Base-by-base conservation (phyloP, 202 grass and related monocot genomes). In the Musa balbisiana region DNA sequence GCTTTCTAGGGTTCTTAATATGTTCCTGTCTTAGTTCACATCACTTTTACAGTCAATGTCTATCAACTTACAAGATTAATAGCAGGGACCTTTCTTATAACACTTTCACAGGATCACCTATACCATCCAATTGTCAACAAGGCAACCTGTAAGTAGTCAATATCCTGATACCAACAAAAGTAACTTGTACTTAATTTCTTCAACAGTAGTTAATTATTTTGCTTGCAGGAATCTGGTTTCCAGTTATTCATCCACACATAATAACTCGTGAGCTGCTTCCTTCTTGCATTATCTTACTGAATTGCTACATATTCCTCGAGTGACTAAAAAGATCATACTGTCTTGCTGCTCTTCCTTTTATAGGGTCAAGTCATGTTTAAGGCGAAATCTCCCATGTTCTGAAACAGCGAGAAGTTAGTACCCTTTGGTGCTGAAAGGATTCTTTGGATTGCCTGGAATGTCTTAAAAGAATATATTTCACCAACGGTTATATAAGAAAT, bases 51-150 rank as follows among this genome's bases (percentile, higher is more conserved):
- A 67, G 16, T 33, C 4, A 3, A 17, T 67, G 17, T 62, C 58
- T 12, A 67, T 67, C 12, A 17, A 27, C 25, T 49, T 19, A 6
- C 16, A 15, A 1, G 13, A 49, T 67, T 33, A 15, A 8, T 67
- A 79, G 19, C 86, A 97, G 93, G 87, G 93, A 97, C 78, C 82
- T 97, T 69, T 97, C 93, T 9, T 89, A 87, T 75, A 97, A 97
- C 85, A 78, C 88, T 71, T 97, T 97, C 80, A 92, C 82, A 6
- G 87, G 87, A 51, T 84, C 84, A 76, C 77, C 78, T 72, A 2
- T 11, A 11, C 87, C 93, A 75, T 59, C 72, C 3, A 56, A 70
- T 9, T 97, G 93, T 79, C 93, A 87, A 70, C 90, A 92, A 87
- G 93, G 74, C 79, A 91, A 90, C 72, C 75, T 97, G 93, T 97